Evolutionary conservation across 1,284 basidiomycete species (phyloP).

Genomic region (Quambalaria eucalypti): DNA sequence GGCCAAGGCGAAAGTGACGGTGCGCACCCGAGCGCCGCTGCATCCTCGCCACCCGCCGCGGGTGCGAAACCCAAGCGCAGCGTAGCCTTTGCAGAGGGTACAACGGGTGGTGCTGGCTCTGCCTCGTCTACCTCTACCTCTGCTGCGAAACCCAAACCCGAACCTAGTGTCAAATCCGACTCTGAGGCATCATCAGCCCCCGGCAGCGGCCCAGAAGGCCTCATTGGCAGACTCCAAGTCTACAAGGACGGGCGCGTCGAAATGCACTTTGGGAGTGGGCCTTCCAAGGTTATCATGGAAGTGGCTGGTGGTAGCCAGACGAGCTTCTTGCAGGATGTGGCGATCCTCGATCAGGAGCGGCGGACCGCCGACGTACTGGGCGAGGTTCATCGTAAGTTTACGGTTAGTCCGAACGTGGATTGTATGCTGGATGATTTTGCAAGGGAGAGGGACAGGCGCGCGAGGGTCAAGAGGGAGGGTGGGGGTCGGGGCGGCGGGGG

Average conservation of each 20-base stretch:
- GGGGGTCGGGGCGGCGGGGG: not conserved
- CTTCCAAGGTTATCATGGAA: conserved; percentile 26
- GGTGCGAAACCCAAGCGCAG: conserved; percentile 8
- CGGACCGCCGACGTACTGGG: conserved; percentile 66
- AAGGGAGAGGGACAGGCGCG: not conserved
- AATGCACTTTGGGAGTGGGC: conserved; percentile 21
- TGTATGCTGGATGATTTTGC: conserved; percentile 57
- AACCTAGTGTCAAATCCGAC: conserved; percentile 1
- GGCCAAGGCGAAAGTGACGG: not conserved
- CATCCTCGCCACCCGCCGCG: not conserved
- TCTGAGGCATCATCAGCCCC: not conserved
- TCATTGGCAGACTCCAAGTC: conserved; percentile 35
- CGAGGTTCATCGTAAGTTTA: conserved; percentile 73
- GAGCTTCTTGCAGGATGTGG: conserved; percentile 80
- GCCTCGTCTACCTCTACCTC: not conserved
- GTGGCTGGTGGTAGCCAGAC: conserved; percentile 64
- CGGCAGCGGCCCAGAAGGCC: conserved; percentile 21
- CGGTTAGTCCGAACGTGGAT: conserved; percentile 76
- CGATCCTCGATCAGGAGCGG: conserved; percentile 59
- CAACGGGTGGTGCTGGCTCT: conserved; percentile 14
- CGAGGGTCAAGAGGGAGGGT: not conserved
- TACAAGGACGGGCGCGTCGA: conserved; percentile 37
- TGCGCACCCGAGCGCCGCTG: not conserved
- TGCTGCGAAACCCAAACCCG: not conserved
- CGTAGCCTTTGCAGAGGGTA: conserved; percentile 33